Evolutionary conservation across 2,329 filamentous ascomycete genomes (phyloP).

Genomic region (Davidsoniella eucalypti): DNA sequence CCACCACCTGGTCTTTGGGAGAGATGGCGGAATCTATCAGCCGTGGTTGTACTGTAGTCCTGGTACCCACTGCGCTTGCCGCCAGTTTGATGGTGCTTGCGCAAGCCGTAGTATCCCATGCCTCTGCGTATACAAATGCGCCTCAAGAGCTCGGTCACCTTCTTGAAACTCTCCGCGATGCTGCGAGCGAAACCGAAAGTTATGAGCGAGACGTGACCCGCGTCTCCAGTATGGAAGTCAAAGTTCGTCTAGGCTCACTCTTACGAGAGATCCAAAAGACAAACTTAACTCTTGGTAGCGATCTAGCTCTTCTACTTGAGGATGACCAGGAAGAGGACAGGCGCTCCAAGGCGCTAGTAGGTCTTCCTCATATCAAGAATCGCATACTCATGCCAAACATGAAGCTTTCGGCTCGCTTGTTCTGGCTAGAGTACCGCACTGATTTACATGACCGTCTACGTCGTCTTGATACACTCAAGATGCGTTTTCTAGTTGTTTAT

Average conservation of each 20-base stretch:
- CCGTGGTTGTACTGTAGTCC: slow-evolving; percentile 40
- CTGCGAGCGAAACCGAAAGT: slow-evolving; percentile 45
- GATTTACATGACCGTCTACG: slow-evolving; percentile 41
- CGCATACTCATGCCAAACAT: slow-evolving; percentile 21
- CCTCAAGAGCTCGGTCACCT: slow-evolving; percentile 41
- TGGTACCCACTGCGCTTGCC: slow-evolving; percentile 40
- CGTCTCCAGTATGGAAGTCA: slow-evolving; percentile 43
- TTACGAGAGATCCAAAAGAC: slow-evolving; percentile 45
- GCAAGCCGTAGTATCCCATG: slow-evolving; percentile 35
- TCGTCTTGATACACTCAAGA: slow-evolving; percentile 43
- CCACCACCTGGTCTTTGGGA: not conserved
- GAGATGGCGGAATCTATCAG: slow-evolving; percentile 33
- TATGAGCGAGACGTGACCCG: slow-evolving; percentile 44
- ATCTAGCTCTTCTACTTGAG: slow-evolving; percentile 27
- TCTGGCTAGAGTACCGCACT: slow-evolving; percentile 40
- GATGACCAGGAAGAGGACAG: slow-evolving; percentile 25
- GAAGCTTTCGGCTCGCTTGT: slow-evolving; percentile 31
- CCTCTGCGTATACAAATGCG: slow-evolving; percentile 38
- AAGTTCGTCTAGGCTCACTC: slow-evolving; percentile 39
- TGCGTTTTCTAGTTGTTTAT: slow-evolving; percentile 48
- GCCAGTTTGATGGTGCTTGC: slow-evolving; percentile 38
- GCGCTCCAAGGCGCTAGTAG: slow-evolving; percentile 13
- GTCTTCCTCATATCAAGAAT: slow-evolving; percentile 9
- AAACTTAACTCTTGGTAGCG: slow-evolving; percentile 27
- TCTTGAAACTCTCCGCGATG: slow-evolving; percentile 44